Conservation (phyloP, 164 flowering plant species). For the Nelumbo lutea region DNA sequence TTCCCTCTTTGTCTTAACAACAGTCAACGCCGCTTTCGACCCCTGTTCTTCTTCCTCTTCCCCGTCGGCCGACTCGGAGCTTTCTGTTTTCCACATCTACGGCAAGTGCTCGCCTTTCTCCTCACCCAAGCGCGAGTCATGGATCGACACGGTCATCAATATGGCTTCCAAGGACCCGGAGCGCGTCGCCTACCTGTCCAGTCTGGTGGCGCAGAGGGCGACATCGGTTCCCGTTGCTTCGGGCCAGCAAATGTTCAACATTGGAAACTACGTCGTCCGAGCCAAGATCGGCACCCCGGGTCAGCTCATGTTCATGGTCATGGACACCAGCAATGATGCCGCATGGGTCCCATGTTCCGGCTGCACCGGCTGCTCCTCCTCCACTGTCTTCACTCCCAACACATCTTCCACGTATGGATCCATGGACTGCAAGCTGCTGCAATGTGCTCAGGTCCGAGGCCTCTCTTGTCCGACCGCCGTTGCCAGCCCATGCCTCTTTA, state of each 20-base stretch:
- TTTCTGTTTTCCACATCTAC: conserved; percentile 62
- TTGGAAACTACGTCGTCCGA: conserved; percentile 67
- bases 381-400: conserved; percentile 42
- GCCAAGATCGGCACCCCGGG: conserved; percentile 81
- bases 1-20: conserved; percentile 16
- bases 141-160: conserved; percentile 50
- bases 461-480: conserved; percentile 50
- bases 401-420: conserved; percentile 47
- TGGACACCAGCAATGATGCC: conserved; percentile 75
- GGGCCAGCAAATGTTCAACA: conserved; percentile 55
- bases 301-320: conserved; percentile 78
- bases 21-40: conserved; percentile 20
- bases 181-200: conserved; percentile 52
- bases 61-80: conserved; percentile 37
- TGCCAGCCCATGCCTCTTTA: conserved; percentile 48
- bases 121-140: conserved; percentile 38
- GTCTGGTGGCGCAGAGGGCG: conserved; percentile 37
- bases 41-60: conserved; percentile 35
- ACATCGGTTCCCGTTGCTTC: conserved; percentile 57
- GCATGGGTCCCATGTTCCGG: conserved; percentile 78
- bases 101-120: conserved; percentile 80
- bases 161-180: conserved; percentile 70
- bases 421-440: conserved; percentile 49
- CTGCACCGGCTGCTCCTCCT: conserved; percentile 64
- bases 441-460: conserved; percentile 57